A percentile compares a stretch with the other conserved stretches of the same genome.
Evolutionary conservation across 768 basidiomycete species (phyloP).

Genomic region (Serendipita sp.): DNA sequence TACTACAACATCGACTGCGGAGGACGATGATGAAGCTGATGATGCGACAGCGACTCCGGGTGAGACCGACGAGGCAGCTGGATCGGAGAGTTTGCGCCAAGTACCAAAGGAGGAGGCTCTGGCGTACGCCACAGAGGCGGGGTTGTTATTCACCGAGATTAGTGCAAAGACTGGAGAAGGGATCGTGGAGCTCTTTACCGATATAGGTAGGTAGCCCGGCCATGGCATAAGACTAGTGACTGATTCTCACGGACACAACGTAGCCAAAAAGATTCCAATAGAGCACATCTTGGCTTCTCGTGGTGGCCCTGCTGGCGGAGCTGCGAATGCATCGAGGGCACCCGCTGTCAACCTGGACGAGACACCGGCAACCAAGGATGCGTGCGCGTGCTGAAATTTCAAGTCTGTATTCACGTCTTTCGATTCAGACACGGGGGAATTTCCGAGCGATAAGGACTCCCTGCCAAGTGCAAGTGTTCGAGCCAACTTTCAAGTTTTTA

Average conservation of each 20-base stretch:
- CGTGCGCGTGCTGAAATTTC: slow-evolving; percentile 15
- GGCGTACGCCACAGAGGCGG: slow-evolving; percentile 91
- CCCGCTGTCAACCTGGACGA: slow-evolving; percentile 20
- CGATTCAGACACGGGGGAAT: too few species aligned
- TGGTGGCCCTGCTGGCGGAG: slow-evolving; percentile 39
- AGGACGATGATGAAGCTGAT: slow-evolving; percentile 75
- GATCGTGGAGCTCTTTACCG: slow-evolving; percentile 91
- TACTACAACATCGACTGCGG: slow-evolving; percentile 29
- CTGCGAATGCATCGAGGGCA: slow-evolving; percentile 18
- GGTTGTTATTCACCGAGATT: slow-evolving; percentile 91
- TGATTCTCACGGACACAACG: neutral
- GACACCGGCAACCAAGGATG: slow-evolving; percentile 19
- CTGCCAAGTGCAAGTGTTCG: too few species aligned
- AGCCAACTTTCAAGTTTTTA: too few species aligned
- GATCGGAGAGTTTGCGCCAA: slow-evolving; percentile 60
- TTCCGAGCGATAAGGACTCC: too few species aligned
- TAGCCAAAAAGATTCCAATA: slow-evolving; percentile 77
- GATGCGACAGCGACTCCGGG: slow-evolving; percentile 83
- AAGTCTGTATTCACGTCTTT: too few species aligned
- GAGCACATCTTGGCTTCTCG: slow-evolving; percentile 83
- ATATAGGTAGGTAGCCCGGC: slow-evolving; percentile 55
- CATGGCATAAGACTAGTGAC: neutral
- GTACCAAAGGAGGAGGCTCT: slow-evolving; percentile 90
- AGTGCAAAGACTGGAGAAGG: slow-evolving; percentile 95
- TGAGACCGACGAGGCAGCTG: slow-evolving; percentile 32